These are phyloP conservation scores for Diversispora epigaea DNA, from an alignment of 192 early-diverging fungal genomes.

Conservation along the genomic window DNA sequence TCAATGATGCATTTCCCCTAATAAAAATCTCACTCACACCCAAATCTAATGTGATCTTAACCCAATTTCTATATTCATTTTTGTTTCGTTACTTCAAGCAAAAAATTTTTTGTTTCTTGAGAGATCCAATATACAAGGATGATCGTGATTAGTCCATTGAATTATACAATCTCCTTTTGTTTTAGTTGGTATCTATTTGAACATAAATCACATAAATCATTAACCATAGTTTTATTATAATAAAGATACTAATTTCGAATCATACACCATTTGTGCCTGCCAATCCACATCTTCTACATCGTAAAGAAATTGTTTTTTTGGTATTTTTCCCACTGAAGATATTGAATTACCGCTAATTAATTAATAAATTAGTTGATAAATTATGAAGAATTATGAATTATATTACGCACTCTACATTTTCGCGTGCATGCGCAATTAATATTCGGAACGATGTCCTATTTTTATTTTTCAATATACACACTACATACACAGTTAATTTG, in stretches of 20 bases:
- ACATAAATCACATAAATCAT: conserved; percentile 28
- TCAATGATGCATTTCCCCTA: background rate
- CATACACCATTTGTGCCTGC: conserved; percentile 39
- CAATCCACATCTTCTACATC: conserved; percentile 40
- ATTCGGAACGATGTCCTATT: no score
- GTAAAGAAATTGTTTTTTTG: conserved; percentile 35
- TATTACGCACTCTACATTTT: no score
- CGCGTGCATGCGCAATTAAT: no score
- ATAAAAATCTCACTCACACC: background rate
- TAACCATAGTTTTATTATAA: background rate
- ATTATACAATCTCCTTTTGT: conserved; percentile 72
- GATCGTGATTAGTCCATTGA: conserved; percentile 77
- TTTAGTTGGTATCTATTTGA: conserved; percentile 56
- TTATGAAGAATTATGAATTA: background rate
- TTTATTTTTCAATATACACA: no score
- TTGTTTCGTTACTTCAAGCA: conserved; percentile 44
- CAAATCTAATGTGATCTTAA: conserved; percentile 50
- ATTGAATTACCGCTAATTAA: conserved; percentile 1
- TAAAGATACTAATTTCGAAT: background rate
- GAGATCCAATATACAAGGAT: conserved; percentile 76
- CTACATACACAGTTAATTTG: no score
- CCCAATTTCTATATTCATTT: conserved; percentile 62
- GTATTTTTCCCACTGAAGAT: background rate
- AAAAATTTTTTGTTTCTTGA: conserved; percentile 55
- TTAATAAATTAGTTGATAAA: background rate